Conservation (phyloP, 2,329 filamentous ascomycete genomes). For the Xylaria sp. region DNA sequence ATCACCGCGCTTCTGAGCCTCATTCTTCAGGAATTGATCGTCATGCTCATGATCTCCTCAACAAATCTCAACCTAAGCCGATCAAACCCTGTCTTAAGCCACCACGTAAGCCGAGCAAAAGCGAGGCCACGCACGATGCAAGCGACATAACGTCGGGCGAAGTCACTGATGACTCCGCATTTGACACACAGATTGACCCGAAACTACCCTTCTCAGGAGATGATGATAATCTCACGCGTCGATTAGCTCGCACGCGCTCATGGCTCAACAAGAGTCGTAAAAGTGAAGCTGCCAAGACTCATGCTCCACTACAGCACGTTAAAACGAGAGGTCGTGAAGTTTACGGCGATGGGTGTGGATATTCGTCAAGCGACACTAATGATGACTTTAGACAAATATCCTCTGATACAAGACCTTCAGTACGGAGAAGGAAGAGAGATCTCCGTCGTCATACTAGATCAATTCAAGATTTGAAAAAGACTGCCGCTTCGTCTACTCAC, state of each 20-base stretch:
- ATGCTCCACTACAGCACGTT: conserved; percentile 24
- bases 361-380: neutral
- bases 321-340: conserved; percentile 14
- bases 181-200: neutral
- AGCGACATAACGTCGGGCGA: neutral
- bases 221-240: conserved; percentile 17
- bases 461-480: neutral
- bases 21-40: conserved; percentile 24
- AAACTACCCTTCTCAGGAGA: neutral
- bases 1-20: conserved; percentile 35
- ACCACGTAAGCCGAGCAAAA: neutral
- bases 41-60: conserved; percentile 11
- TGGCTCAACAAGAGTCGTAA: conserved; percentile 29
- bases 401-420: conserved; percentile 5
- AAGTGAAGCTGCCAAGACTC: conserved; percentile 22
- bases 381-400: neutral
- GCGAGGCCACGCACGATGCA: neutral
- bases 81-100: neutral
- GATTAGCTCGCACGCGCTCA: conserved; percentile 22
- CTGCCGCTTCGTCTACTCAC: neutral
- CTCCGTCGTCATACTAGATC: neutral
- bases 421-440: neutral
- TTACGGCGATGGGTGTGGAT: conserved; percentile 8
- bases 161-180: neutral
- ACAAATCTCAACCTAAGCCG: neutral